phyloP scores from a whole-genome alignment of 2,329 filamentous ascomycete species.

The Gliomastix tumulicola region DNA sequence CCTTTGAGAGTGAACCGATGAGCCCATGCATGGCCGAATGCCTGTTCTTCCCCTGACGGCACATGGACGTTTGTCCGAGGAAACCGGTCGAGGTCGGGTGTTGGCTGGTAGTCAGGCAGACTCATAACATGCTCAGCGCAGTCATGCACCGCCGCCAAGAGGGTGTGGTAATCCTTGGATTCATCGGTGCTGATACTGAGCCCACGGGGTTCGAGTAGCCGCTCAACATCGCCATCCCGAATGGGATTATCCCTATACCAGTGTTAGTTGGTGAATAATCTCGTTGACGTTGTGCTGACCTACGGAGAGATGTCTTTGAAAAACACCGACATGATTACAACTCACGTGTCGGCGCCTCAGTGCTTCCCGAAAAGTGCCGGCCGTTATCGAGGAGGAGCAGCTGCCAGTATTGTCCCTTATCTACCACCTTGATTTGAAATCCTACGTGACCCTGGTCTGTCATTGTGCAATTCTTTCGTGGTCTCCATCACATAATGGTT shows the following conservation, averaged over 20 bases:
- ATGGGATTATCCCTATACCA: slow-evolving; percentile 31
- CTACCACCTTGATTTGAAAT: no score
- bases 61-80: slow-evolving; percentile 35
- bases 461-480: no score
- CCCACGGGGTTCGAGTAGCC: slow-evolving; percentile 24
- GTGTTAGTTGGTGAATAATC: background rate
- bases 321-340: slow-evolving; percentile 25
- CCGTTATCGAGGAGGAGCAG: no score
- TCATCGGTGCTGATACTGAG: slow-evolving; percentile 26
- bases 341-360: no score
- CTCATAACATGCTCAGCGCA: slow-evolving; percentile 34
- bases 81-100: slow-evolving; percentile 30
- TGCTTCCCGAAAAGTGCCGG: no score
- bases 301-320: slow-evolving; percentile 28
- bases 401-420: no score
- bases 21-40: slow-evolving; percentile 41
- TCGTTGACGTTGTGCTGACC: no score
- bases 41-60: slow-evolving; percentile 30
- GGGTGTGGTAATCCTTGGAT: slow-evolving; percentile 34
- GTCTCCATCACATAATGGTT: no score
- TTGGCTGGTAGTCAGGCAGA: slow-evolving; percentile 38
- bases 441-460: no score
- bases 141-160: slow-evolving; percentile 44
- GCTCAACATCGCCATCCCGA: slow-evolving; percentile 27
- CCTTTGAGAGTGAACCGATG: slow-evolving; percentile 38